phyloP scores from a whole-genome alignment of 257 asterid species.

The Ballota nigra region DNA sequence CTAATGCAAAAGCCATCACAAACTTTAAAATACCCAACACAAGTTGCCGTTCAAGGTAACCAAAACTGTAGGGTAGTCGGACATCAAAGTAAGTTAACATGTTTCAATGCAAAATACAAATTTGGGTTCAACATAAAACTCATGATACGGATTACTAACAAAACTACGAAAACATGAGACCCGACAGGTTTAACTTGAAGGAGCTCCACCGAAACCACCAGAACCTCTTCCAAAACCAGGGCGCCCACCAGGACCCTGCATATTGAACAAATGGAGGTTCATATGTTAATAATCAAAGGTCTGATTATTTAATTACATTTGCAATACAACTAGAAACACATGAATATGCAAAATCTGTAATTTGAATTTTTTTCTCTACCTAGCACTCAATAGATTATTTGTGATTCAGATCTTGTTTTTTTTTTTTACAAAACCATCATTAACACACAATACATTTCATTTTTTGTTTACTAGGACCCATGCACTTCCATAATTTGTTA shows the following conservation, averaged over 20 bases:
- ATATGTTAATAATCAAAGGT: not conserved
- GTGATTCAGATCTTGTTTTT: no score
- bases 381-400: no score
- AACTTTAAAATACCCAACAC: not conserved
- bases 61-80: slow-evolving; percentile 41
- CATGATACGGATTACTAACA: slow-evolving; percentile 21
- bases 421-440: no score
- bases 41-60: slow-evolving; percentile 13
- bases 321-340: no score
- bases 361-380: no score
- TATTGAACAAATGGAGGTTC: not conserved
- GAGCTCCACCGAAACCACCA: slow-evolving; percentile 55
- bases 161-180: slow-evolving; percentile 20
- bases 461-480: no score
- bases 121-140: slow-evolving; percentile 1
- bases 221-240: slow-evolving; percentile 71
- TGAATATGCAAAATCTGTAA: no score
- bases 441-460: no score
- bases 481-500: no score
- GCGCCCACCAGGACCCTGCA: slow-evolving; percentile 58
- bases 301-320: no score
- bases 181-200: slow-evolving; percentile 37
- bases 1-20: not conserved
- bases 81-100: slow-evolving; percentile 18
- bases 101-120: slow-evolving; percentile 7